Percentiles rank a stretch among this genome's conserved stretches.
Conservation (phyloP, 2,329 filamentous ascomycete genomes). For the Alternaria viburni region DNA sequence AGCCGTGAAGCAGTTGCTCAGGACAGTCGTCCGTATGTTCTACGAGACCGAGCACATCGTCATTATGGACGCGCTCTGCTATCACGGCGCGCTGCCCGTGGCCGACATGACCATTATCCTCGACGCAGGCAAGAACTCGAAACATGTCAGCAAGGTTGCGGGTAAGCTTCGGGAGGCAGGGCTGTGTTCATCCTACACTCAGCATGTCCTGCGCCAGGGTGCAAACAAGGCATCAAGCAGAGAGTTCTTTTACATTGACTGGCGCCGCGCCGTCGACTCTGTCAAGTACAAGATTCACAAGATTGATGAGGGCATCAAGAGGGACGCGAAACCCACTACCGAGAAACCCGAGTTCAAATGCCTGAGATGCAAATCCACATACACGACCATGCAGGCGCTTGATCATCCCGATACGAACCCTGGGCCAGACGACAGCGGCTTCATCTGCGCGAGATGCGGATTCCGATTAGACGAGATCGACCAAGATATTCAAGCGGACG, state of each 20-base stretch:
- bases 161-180: constrained; percentile 85
- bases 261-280: constrained; percentile 90
- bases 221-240: constrained; percentile 81
- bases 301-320: constrained; percentile 87
- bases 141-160: constrained; percentile 89
- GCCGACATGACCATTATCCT: constrained; percentile 87
- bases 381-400: constrained; percentile 87
- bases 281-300: constrained; percentile 94
- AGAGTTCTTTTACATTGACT: constrained; percentile 98
- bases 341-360: constrained; percentile 95
- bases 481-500: constrained; percentile 35
- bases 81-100: constrained; percentile 80
- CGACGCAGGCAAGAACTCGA: constrained; percentile 76
- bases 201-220: constrained; percentile 79
- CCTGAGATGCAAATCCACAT: constrained; percentile 79
- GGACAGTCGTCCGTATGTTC: constrained; percentile 84
- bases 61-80: constrained; percentile 78
- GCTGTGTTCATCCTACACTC: constrained; percentile 77
- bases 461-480: constrained; percentile 57
- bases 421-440: constrained; percentile 61
- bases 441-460: constrained; percentile 82
- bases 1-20: constrained; percentile 78
- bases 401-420: constrained; percentile 69
- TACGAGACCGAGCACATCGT: constrained; percentile 85
- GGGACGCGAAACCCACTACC: constrained; percentile 74